Evolutionary conservation across 2,329 filamentous ascomycete species (phyloP).

Genomic region (Bipolaris gigantea): DNA sequence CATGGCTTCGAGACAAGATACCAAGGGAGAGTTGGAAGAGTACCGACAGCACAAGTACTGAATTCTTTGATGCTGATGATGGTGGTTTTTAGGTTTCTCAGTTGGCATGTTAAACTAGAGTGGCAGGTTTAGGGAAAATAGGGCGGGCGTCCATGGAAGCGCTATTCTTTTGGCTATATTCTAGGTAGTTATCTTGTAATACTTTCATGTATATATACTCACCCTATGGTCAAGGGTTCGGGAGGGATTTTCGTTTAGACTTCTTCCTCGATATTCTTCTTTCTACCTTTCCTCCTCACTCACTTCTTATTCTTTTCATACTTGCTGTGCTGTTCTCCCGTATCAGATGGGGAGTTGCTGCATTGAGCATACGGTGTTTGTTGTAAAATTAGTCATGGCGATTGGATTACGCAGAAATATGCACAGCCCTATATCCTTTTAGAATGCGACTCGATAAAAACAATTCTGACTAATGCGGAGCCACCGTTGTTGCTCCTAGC

Average conservation of each 20-base stretch:
- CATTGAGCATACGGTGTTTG: background rate
- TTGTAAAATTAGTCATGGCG: background rate
- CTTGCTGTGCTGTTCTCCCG: background rate
- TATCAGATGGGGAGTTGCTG: background rate
- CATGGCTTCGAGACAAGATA: conserved; percentile 78
- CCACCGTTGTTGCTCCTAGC: background rate
- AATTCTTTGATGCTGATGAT: conserved; percentile 27
- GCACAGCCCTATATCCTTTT: background rate
- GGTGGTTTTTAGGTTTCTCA: conserved; percentile 13
- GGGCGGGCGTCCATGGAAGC: background rate
- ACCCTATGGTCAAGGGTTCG: background rate
- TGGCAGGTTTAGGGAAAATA: background rate
- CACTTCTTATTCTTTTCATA: background rate
- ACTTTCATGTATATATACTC: conserved; percentile 9
- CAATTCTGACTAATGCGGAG: background rate
- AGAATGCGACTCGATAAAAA: background rate
- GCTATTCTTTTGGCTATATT: background rate
- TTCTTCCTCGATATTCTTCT: background rate
- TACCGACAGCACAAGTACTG: conserved; percentile 24
- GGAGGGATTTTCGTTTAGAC: background rate
- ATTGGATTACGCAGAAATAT: background rate
- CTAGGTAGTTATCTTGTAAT: conserved; percentile 11
- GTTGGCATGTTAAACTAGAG: background rate
- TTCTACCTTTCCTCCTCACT: background rate
- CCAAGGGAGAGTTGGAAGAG: conserved; percentile 47